Evolutionary conservation across 2,329 filamentous ascomycete genomes (phyloP).

Genomic region (Chaetomium sp.): DNA sequence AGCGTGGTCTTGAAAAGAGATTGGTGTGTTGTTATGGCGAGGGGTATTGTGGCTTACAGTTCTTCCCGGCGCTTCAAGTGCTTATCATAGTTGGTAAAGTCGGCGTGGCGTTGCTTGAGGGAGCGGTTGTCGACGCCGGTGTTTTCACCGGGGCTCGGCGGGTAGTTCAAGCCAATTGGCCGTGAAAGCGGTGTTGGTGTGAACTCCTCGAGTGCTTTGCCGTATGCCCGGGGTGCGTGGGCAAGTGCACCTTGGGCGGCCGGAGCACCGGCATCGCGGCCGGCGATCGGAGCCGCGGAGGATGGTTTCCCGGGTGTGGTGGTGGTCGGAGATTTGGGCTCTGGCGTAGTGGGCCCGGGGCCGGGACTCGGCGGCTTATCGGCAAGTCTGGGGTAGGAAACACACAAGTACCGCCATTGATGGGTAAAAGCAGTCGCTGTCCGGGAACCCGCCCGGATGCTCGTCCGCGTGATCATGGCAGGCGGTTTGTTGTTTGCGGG

Average conservation of each 20-base stretch:
- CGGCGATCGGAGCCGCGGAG: not conserved
- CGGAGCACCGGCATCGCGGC: slow-evolving; percentile 4
- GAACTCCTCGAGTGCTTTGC: slow-evolving; percentile 48
- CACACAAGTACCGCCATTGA: slow-evolving; percentile 45
- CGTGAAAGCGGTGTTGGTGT: slow-evolving; percentile 55
- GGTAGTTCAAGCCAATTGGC: slow-evolving; percentile 73
- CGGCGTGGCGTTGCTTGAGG: slow-evolving; percentile 62
- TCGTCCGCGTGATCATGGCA: slow-evolving; percentile 21
- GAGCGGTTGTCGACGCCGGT: slow-evolving; percentile 65
- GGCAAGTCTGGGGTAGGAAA: slow-evolving; percentile 33
- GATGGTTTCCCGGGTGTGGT: not conserved
- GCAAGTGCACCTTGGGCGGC: slow-evolving; percentile 41
- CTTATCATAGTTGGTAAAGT: slow-evolving; percentile 80
- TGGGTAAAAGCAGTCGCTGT: slow-evolving; percentile 41
- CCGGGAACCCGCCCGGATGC: slow-evolving; percentile 12
- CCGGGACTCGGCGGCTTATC: slow-evolving; percentile 17
- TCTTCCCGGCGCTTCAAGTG: slow-evolving; percentile 70
- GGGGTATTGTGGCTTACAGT: slow-evolving; percentile 47
- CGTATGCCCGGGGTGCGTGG: slow-evolving; percentile 54
- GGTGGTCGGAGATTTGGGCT: slow-evolving; percentile 7
- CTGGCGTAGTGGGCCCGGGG: slow-evolving; percentile 9
- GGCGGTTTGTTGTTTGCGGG: slow-evolving; percentile 1
- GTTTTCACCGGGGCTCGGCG: slow-evolving; percentile 75
- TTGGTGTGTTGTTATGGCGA: not conserved
- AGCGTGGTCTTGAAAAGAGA: not conserved